Base-by-base conservation (phyloP, 176 grass and related monocot species). In the Ensete ventricosum region DNA sequence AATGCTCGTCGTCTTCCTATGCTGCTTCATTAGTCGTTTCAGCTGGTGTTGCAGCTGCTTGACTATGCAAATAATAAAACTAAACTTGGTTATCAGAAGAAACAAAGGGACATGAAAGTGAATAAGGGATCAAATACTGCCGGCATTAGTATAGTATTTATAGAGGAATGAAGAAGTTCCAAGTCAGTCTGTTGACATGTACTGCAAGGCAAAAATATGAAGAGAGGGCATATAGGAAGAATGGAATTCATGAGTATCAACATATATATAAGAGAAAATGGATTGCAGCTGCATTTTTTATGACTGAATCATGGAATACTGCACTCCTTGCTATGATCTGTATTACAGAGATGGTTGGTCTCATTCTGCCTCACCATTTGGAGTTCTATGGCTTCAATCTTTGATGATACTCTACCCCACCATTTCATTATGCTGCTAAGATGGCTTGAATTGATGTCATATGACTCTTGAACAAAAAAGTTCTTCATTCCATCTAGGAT, bases 21-120 rank as follows among this genome's bases (percentile, higher is more conserved):
- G 50, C 67, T 21, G 48, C 67, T 51, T 70, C 67, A 2, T 52
- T 70, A 17, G 43, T 14, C 19, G 5, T 70, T 50, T 3, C 67
- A 20, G 67, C 67, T 51, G 67, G 67, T 70, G 25, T 70, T 11
- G 67, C 48, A 21, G 67, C 43, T 70, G 67, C 67, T 70, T 70
- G 9, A 70, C 17, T 9, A 50, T 21, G 2, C 8, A 50, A 9
- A 17, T 50, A 51, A 70, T 70, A 21, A 70, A 50, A 2, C 19
- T 9, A 20, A 70, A 43, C 34, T 70, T 16, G 17, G 2, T 26
- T 50, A 11, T 69, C 8, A 20, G 19, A 50, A 3, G n/a, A 50
- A 14, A 70, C 29, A 50, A 6, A 51, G 50, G 27, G 34, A 48
- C 9, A 20, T 50, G n/a, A 68, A 50, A 9, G 48, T 50, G 1